Evolutionary conservation across 2,329 filamentous ascomycete genomes (phyloP).

Genomic region (Paraconiothyrium brasiliense): DNA sequence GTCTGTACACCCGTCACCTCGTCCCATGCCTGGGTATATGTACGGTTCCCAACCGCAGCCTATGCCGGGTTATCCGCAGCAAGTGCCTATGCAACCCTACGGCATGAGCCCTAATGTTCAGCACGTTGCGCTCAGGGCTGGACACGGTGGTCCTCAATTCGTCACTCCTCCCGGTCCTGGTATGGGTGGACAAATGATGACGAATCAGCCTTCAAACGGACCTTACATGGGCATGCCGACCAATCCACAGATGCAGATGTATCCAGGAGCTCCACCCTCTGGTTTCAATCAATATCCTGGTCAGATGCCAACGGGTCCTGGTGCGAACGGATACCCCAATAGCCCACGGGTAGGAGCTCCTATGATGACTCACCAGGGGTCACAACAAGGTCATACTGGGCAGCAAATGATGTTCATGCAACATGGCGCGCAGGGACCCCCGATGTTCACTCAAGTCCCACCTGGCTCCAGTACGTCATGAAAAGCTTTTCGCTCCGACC

Average conservation of each 20-base stretch:
- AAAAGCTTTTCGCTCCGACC: not conserved
- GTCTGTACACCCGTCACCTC: slow-evolving; percentile 82
- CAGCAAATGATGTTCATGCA: slow-evolving; percentile 78
- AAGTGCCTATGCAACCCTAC: slow-evolving; percentile 71
- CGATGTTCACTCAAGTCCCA: slow-evolving; percentile 75
- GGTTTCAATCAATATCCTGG: slow-evolving; percentile 71
- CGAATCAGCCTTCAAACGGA: slow-evolving; percentile 73
- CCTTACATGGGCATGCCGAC: slow-evolving; percentile 75
- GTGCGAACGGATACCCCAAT: slow-evolving; percentile 77
- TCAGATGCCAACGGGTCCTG: slow-evolving; percentile 63
- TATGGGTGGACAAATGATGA: slow-evolving; percentile 82
- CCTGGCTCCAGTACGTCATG: slow-evolving; percentile 75
- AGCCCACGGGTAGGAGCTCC: slow-evolving; percentile 82
- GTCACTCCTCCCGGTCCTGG: slow-evolving; percentile 73
- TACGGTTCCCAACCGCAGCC: slow-evolving; percentile 72
- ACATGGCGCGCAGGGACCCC: slow-evolving; percentile 78
- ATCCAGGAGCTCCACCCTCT: slow-evolving; percentile 72
- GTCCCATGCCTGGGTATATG: slow-evolving; percentile 75
- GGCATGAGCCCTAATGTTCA: slow-evolving; percentile 75
- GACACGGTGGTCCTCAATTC: slow-evolving; percentile 77
- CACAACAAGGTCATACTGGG: slow-evolving; percentile 82
- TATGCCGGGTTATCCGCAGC: slow-evolving; percentile 58
- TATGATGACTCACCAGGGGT: slow-evolving; percentile 95
- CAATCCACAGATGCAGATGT: slow-evolving; percentile 81
- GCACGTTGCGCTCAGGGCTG: slow-evolving; percentile 76